These are phyloP conservation scores for Primulina tabacum DNA, from an alignment of 257 asterid genomes.

Conservation along the genomic window DNA sequence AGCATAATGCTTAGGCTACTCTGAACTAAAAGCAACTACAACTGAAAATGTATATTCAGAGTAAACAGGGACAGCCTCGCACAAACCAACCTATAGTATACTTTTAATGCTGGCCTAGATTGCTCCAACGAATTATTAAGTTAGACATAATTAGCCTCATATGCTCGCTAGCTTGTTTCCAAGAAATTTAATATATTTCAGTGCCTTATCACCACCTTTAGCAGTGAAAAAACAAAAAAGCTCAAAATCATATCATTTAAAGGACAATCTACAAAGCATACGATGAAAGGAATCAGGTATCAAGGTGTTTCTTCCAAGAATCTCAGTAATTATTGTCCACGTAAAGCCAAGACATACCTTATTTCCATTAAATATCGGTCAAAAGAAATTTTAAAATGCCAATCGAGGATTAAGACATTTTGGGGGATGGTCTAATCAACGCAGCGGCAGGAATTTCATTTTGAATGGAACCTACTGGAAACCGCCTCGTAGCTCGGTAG, in stretches of 20 bases:
- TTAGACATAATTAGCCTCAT: too few species aligned
- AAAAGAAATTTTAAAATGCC: slow-evolving; percentile 20
- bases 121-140: too few species aligned
- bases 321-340: slow-evolving; percentile 21
- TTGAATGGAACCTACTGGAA: slow-evolving; percentile 43
- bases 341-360: slow-evolving; percentile 23
- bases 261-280: slow-evolving; percentile 21
- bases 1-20: background rate
- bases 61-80: background rate
- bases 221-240: background rate
- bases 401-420: slow-evolving; percentile 21
- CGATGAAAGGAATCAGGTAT: slow-evolving; percentile 12
- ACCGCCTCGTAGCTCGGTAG: slow-evolving; percentile 75
- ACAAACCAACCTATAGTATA: too few species aligned
- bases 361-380: slow-evolving; percentile 31
- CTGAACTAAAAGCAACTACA: background rate
- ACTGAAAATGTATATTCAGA: too few species aligned
- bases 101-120: too few species aligned
- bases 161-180: background rate
- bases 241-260: slow-evolving; percentile 15
- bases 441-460: slow-evolving; percentile 26
- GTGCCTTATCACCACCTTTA: background rate
- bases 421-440: background rate
- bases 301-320: slow-evolving; percentile 20
- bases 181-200: background rate